A percentile compares a stretch with the other conserved stretches of the same genome.
Evolutionary conservation across 352 stramenopile species (phyloP).

Genomic region (Globisporangium barbulae): DNA sequence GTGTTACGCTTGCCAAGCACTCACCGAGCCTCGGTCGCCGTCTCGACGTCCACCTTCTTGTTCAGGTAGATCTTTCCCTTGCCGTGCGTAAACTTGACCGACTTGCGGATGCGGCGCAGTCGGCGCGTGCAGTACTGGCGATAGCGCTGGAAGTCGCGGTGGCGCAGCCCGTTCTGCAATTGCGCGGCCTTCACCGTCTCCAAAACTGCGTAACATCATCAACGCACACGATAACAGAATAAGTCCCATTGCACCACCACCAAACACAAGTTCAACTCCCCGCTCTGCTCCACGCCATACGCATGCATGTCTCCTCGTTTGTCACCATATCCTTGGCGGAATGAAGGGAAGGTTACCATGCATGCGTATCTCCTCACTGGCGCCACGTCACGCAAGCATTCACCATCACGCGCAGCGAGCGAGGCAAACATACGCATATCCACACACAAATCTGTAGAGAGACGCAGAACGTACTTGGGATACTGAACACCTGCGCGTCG

Average conservation of each 20-base stretch:
- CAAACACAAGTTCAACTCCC: background rate
- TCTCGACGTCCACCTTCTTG: conserved; percentile 86
- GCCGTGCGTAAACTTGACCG: conserved; percentile 85
- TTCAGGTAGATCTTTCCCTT: conserved; percentile 81
- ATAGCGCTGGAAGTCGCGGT: conserved; percentile 91
- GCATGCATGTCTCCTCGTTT: background rate
- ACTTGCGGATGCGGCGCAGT: conserved; percentile 85
- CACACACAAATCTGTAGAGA: background rate
- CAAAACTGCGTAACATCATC: conserved; percentile 37
- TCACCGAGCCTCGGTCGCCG: conserved; percentile 54
- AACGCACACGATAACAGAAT: background rate
- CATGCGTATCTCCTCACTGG: conserved; percentile 1
- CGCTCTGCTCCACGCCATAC: background rate
- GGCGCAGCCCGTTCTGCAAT: conserved; percentile 86
- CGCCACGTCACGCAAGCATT: background rate
- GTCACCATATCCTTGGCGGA: background rate
- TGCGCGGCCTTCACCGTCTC: conserved; percentile 89
- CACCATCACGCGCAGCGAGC: background rate
- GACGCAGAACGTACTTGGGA: conserved; percentile 33
- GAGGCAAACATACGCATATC: background rate
- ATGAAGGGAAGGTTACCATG: background rate
- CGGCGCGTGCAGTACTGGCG: conserved; percentile 88
- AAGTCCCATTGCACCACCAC: background rate
- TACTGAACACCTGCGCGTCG: conserved; percentile 33
- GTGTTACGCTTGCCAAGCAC: background rate